Percentiles rank a stretch among this genome's conserved stretches.
phyloP scores from a whole-genome alignment of 2,329 filamentous ascomycete genomes.

The Trichoderma sp. region DNA sequence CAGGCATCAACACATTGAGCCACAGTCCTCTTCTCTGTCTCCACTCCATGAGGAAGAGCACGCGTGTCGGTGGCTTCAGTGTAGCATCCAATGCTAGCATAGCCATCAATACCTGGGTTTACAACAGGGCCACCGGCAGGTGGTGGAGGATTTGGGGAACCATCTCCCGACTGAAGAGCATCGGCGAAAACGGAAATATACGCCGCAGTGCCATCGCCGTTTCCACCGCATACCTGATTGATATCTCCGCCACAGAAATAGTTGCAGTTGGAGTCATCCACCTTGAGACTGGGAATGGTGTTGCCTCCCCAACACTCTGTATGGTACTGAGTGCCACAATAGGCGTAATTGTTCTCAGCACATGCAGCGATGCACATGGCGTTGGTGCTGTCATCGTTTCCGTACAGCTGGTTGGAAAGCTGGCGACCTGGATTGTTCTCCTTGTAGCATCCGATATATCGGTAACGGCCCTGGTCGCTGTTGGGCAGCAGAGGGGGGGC shows the following conservation, averaged over 20 bases:
- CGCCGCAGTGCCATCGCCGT: slow-evolving; percentile 35
- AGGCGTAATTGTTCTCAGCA: slow-evolving; percentile 33
- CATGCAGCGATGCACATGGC: slow-evolving; percentile 46
- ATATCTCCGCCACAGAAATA: slow-evolving; percentile 48
- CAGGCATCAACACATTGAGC: slow-evolving; percentile 35
- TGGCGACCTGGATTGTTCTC: slow-evolving; percentile 56
- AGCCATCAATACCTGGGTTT: slow-evolving; percentile 39
- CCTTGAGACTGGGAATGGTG: slow-evolving; percentile 42
- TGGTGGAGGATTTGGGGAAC: slow-evolving; percentile 22
- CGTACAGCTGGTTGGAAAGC: slow-evolving; percentile 42
- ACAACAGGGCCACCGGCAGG: slow-evolving; percentile 27
- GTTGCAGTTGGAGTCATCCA: slow-evolving; percentile 48
- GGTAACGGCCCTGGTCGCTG: slow-evolving; percentile 44
- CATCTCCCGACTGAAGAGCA: slow-evolving; percentile 29
- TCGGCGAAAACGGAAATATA: slow-evolving; percentile 51
- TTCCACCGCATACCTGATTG: slow-evolving; percentile 53
- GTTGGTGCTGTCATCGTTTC: slow-evolving; percentile 41
- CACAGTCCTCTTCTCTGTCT: slow-evolving; percentile 31
- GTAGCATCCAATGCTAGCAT: slow-evolving; percentile 38
- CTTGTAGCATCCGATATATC: slow-evolving; percentile 53
- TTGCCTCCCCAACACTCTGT: slow-evolving; percentile 55
- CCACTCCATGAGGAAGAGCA: slow-evolving; percentile 31
- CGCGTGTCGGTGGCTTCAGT: slow-evolving; percentile 34
- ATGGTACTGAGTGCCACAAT: slow-evolving; percentile 50
- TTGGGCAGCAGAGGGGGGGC: slow-evolving; percentile 45